Conservation (phyloP, 306 rosid genomes). For the Vigna mungo region DNA sequence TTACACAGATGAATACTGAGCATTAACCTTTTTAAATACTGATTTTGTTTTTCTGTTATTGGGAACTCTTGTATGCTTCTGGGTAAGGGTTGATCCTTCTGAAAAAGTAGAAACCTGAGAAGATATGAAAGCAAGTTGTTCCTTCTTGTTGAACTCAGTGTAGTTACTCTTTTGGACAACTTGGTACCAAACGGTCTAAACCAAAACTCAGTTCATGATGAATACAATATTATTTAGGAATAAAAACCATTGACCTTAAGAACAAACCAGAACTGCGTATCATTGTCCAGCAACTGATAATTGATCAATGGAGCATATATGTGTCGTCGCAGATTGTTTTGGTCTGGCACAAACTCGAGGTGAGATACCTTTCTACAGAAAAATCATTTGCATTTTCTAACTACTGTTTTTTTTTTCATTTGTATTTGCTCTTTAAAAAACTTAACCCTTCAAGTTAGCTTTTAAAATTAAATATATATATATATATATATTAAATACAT, state of each 20-base stretch:
- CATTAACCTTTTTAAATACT: not conserved
- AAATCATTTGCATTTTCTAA: not conserved
- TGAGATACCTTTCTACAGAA: no score
- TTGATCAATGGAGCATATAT: not conserved
- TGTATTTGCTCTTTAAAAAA: no score
- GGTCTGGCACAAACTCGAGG: not conserved
- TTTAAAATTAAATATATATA: no score
- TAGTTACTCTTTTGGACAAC: conserved; percentile 52
- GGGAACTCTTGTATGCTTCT: not conserved
- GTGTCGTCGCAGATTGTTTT: not conserved
- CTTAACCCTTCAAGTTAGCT: no score
- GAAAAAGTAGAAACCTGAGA: conserved; percentile 43
- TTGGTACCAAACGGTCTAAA: not conserved
- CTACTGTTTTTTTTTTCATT: not conserved
- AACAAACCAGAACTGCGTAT: not conserved
- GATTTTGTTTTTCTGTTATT: not conserved
- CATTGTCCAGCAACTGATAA: not conserved
- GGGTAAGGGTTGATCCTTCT: conserved; percentile 43
- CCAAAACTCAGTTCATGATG: not conserved
- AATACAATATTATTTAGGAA: not conserved
- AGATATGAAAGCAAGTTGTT: conserved; percentile 48
- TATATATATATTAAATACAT: no score
- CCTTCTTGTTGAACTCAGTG: conserved; percentile 54
- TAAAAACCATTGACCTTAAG: not conserved
- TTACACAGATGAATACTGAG: not conserved